Conservation (phyloP, 1,139 yeast species). For the Magnusiomyces paraingens region DNA sequence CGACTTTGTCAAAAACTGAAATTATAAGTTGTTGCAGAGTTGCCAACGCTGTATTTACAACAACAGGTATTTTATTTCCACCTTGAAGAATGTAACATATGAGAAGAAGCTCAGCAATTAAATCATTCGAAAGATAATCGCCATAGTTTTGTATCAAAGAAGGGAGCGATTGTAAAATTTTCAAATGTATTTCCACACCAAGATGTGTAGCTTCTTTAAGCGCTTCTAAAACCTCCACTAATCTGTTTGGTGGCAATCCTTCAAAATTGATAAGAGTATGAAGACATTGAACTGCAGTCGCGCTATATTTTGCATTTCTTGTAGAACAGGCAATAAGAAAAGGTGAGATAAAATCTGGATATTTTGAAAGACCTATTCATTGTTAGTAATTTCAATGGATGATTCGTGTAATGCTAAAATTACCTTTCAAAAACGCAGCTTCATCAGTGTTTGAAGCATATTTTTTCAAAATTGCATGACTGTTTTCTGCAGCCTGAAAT, state of each 20-base stretch:
- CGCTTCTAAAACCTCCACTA: conserved; percentile 55
- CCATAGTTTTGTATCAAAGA: conserved; percentile 62
- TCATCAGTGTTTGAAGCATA: conserved; percentile 29
- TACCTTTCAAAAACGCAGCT: conserved; percentile 31
- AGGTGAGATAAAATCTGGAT: conserved; percentile 57
- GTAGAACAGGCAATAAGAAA: conserved; percentile 67
- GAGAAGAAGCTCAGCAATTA: conserved; percentile 52
- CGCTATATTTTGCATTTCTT: conserved; percentile 65
- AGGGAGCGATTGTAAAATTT: conserved; percentile 82
- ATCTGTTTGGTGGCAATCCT: conserved; percentile 47
- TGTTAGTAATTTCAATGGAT: background rate
- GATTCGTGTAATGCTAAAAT: conserved; percentile 14
- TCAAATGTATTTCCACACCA: conserved; percentile 77
- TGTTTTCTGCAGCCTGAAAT: conserved; percentile 53
- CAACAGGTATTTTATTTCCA: conserved; percentile 65
- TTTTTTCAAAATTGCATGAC: conserved; percentile 45
- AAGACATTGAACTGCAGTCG: conserved; percentile 64
- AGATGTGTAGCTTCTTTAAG: conserved; percentile 67
- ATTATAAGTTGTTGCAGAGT: conserved; percentile 81
- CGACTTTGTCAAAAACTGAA: conserved; percentile 63
- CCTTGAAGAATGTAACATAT: conserved; percentile 70
- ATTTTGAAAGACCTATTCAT: conserved; percentile 32
- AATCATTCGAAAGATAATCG: conserved; percentile 45
- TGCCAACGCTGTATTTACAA: conserved; percentile 88
- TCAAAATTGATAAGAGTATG: conserved; percentile 49